These are phyloP conservation scores for Narthecium ossifragum DNA, from an alignment of 106 monocot genomes.

Conservation along the genomic window DNA sequence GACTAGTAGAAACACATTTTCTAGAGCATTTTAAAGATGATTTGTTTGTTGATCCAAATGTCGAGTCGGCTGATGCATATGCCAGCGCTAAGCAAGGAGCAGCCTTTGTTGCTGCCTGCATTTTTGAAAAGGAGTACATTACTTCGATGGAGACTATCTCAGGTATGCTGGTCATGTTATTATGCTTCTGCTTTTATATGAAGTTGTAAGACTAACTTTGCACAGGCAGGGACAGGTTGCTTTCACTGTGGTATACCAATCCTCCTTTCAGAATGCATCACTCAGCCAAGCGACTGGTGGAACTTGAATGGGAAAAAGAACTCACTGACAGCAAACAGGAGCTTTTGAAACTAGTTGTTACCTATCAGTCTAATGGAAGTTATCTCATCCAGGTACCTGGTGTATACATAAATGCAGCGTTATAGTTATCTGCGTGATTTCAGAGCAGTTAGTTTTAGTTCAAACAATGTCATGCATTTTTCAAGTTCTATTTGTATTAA, in stretches of 20 bases:
- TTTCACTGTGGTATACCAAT: conserved; percentile 69
- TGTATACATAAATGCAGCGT: too few species aligned
- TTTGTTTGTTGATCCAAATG: conserved; percentile 36
- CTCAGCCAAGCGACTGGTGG: conserved; percentile 43
- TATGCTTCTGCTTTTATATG: background rate
- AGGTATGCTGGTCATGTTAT: conserved; percentile 26
- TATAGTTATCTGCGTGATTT: too few species aligned
- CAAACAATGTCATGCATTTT: too few species aligned
- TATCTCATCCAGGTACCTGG: conserved; percentile 77
- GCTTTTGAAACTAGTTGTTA: conserved; percentile 50
- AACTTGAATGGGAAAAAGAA: conserved; percentile 89
- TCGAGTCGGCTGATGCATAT: conserved; percentile 20
- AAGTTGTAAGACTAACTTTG: background rate
- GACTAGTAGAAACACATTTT: conserved; percentile 91
- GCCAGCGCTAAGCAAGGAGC: conserved; percentile 50
- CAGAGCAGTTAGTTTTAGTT: too few species aligned
- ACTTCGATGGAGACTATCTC: conserved; percentile 24
- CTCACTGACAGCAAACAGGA: conserved; percentile 27
- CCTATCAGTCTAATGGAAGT: conserved; percentile 44
- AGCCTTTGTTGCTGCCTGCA: conserved; percentile 67
- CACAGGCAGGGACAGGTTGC: conserved; percentile 44
- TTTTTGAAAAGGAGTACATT: conserved; percentile 57
- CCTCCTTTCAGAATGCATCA: conserved; percentile 99
- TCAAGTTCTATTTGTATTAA: too few species aligned
- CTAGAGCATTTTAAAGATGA: conserved; percentile 84